Conservation (phyloP, 768 basidiomycete genomes). For the Phaffia australis region DNA sequence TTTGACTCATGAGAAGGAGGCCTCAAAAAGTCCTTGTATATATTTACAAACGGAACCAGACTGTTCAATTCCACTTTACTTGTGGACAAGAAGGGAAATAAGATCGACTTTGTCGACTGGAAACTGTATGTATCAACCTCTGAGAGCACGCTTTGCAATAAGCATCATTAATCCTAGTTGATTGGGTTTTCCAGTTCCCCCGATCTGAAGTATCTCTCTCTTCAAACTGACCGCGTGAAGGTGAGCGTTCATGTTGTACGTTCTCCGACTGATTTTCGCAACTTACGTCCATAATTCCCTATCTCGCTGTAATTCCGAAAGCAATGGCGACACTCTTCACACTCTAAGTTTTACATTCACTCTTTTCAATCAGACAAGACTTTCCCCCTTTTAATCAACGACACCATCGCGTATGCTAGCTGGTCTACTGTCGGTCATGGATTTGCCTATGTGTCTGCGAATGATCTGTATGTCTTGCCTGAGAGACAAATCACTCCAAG, state of each 20-base stretch:
- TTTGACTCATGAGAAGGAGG: slow-evolving; percentile 44
- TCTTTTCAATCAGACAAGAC: slow-evolving; percentile 58
- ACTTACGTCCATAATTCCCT: slow-evolving; percentile 1
- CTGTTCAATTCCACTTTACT: neutral
- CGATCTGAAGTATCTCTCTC: slow-evolving; percentile 78
- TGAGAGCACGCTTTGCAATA: neutral
- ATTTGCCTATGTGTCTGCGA: slow-evolving; percentile 73
- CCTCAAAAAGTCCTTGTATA: slow-evolving; percentile 44
- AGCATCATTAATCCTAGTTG: neutral
- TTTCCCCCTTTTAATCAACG: slow-evolving; percentile 50
- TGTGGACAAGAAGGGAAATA: slow-evolving; percentile 48
- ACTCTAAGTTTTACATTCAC: slow-evolving; percentile 65
- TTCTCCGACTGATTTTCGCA: slow-evolving; percentile 1
- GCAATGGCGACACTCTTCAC: slow-evolving; percentile 82
- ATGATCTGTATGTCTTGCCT: slow-evolving; percentile 78
- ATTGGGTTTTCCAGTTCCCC: slow-evolving; percentile 45
- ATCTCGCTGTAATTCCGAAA: slow-evolving; percentile 32
- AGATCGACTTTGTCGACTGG: slow-evolving; percentile 53
- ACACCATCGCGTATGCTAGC: slow-evolving; percentile 63
- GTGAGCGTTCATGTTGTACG: slow-evolving; percentile 38
- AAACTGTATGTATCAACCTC: slow-evolving; percentile 41
- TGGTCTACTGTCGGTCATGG: slow-evolving; percentile 77
- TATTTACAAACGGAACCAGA: too few species aligned
- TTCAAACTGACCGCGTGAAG: slow-evolving; percentile 65
- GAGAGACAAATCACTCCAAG: slow-evolving; percentile 25